These are phyloP conservation scores for Pythium chondricola DNA, from an alignment of 352 stramenopile species.

Conservation along the genomic window DNA sequence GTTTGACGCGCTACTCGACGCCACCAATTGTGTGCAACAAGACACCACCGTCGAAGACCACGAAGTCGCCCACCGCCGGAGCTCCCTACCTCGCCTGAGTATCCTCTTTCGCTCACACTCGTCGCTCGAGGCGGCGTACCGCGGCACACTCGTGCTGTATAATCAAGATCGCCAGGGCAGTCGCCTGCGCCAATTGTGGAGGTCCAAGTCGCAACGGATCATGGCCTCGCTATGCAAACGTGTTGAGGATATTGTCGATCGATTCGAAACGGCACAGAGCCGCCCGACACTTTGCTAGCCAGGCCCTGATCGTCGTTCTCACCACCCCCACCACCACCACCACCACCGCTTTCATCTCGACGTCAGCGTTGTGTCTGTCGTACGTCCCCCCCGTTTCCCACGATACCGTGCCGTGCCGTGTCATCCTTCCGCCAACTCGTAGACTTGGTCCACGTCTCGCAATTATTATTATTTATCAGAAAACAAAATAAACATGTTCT, in stretches of 20 bases:
- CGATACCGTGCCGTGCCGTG: too few species aligned
- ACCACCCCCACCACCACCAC: too few species aligned
- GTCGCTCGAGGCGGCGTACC: constrained; percentile 38
- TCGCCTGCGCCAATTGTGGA: constrained; percentile 36
- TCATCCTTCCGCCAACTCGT: too few species aligned
- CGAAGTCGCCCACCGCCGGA: not conserved
- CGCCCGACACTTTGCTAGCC: constrained; percentile 7
- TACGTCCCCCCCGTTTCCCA: too few species aligned
- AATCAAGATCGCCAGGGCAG: constrained; percentile 42
- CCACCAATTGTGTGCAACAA: constrained; percentile 33
- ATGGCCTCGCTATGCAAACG: constrained; percentile 34
- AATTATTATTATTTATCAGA: too few species aligned
- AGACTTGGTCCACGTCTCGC: too few species aligned
- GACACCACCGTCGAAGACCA: constrained; percentile 25
- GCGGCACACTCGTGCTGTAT: constrained; percentile 66
- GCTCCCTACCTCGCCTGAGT: not conserved
- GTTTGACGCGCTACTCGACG: constrained; percentile 64
- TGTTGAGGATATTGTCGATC: constrained; percentile 58
- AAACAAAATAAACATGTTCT: too few species aligned
- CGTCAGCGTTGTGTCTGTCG: too few species aligned
- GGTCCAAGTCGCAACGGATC: constrained; percentile 13
- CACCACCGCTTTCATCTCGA: too few species aligned
- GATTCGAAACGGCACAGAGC: constrained; percentile 29
- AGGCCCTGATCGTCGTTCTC: not conserved
- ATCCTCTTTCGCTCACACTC: not conserved